A percentile compares a stretch with the other conserved stretches of the same genome.
phyloP scores from a whole-genome alignment of 176 grass and related monocot species.

The Guadua angustifolia region DNA sequence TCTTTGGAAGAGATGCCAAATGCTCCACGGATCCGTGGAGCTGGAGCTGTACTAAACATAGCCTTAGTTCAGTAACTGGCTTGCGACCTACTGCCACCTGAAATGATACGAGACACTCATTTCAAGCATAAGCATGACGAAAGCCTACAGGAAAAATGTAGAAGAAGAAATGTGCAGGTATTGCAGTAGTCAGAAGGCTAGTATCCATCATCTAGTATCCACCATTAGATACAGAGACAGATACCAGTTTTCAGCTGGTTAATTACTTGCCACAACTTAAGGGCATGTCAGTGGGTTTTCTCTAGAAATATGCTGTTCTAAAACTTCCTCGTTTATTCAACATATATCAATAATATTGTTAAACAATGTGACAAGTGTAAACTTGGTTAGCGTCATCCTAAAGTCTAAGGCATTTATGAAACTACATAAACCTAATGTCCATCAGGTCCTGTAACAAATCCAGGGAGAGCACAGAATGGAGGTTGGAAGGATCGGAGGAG shows the following conservation, averaged over 20 bases:
- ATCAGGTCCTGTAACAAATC: constrained; percentile 1
- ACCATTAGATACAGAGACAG: neutral
- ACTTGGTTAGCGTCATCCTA: neutral
- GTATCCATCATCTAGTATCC: constrained; percentile 2
- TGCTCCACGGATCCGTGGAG: too few relatives aligned
- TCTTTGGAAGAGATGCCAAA: constrained; percentile 65
- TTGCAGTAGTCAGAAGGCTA: neutral
- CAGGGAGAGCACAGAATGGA: neutral
- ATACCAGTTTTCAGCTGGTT: neutral
- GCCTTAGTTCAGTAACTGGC: constrained; percentile 64
- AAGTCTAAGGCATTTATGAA: neutral
- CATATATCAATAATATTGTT: neutral
- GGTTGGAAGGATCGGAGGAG: neutral
- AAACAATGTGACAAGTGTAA: neutral
- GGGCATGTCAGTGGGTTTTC: neutral
- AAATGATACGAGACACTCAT: constrained; percentile 15
- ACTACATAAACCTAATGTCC: neutral
- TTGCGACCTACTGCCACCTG: constrained; percentile 71
- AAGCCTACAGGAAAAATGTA: neutral
- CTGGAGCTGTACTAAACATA: too few relatives aligned
- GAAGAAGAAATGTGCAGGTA: constrained; percentile 21
- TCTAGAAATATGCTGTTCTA: neutral
- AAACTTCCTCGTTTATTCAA: neutral
- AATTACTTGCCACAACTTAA: neutral
- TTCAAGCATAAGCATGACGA: neutral